phyloP scores from a whole-genome alignment of 2,329 filamentous ascomycete species.

The Sporothrix variecibatus region DNA sequence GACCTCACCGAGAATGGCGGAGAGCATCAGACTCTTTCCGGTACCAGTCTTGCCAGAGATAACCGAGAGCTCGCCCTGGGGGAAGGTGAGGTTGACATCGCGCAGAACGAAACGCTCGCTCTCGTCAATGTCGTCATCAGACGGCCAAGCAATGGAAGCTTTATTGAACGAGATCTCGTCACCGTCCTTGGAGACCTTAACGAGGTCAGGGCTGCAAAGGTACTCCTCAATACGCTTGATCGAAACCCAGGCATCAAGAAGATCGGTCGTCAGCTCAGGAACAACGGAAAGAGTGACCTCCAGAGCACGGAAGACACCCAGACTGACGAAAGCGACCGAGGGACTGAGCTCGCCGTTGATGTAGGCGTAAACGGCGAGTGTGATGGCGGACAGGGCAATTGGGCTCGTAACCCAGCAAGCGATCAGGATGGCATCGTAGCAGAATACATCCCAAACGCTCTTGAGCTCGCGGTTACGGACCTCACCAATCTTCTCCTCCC shows the following conservation, averaged over 20 bases:
- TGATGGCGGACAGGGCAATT: slow-evolving; percentile 70
- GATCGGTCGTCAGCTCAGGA: slow-evolving; percentile 70
- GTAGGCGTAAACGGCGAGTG: slow-evolving; percentile 67
- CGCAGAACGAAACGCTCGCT: slow-evolving; percentile 65
- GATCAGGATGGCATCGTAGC: slow-evolving; percentile 63
- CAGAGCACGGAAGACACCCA: slow-evolving; percentile 72
- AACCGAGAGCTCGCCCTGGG: slow-evolving; percentile 67
- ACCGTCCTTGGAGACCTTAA: slow-evolving; percentile 54
- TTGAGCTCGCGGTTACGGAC: slow-evolving; percentile 67
- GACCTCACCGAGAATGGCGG: slow-evolving; percentile 73
- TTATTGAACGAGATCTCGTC: slow-evolving; percentile 65
- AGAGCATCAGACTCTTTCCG: slow-evolving; percentile 74
- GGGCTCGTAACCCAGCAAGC: slow-evolving; percentile 74
- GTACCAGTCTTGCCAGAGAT: slow-evolving; percentile 77
- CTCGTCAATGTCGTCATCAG: slow-evolving; percentile 59
- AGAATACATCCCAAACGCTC: slow-evolving; percentile 67
- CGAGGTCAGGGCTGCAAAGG: slow-evolving; percentile 66
- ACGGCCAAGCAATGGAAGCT: slow-evolving; percentile 73
- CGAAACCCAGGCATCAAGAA: slow-evolving; percentile 73
- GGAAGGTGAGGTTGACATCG: slow-evolving; percentile 67
- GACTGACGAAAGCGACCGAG: slow-evolving; percentile 76
- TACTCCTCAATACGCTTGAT: slow-evolving; percentile 71
- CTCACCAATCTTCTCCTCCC: slow-evolving; percentile 68
- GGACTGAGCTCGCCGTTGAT: slow-evolving; percentile 65
- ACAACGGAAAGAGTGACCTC: slow-evolving; percentile 71